phyloP scores from a whole-genome alignment of 495 filamentous ascomycete genomes.

The Cryomyces antarcticus region DNA sequence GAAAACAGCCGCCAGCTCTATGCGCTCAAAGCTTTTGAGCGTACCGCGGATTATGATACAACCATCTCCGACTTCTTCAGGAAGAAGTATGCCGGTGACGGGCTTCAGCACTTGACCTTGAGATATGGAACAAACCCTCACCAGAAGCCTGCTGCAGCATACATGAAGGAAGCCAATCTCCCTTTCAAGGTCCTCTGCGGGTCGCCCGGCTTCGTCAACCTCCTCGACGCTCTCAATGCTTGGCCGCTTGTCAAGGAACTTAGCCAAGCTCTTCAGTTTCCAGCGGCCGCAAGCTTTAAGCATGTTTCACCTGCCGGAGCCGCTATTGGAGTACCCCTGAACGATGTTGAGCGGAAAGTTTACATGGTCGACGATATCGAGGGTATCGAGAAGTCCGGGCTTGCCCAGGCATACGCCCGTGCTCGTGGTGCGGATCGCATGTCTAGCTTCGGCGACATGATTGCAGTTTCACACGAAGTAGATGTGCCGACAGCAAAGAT shows the following conservation, averaged over 20 bases:
- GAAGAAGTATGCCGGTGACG: conserved; percentile 78
- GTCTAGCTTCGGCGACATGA: conserved; percentile 91
- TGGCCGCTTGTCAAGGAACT: conserved; percentile 96
- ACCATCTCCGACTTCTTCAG: conserved; percentile 95
- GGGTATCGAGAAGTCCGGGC: conserved; percentile 58
- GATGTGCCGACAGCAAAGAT: conserved; percentile 83
- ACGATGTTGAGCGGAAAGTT: conserved; percentile 73
- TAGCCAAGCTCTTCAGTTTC: conserved; percentile 62
- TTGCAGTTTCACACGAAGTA: conserved; percentile 76
- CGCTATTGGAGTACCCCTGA: conserved; percentile 75
- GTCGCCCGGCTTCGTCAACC: conserved; percentile 66
- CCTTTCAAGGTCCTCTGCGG: conserved; percentile 96
- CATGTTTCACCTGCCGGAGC: conserved; percentile 95
- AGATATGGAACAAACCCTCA: conserved; percentile 95
- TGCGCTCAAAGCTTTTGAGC: conserved; percentile 91
- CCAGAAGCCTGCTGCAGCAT: conserved; percentile 86
- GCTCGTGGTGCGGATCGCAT: conserved; percentile 90
- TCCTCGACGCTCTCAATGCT: conserved; percentile 89
- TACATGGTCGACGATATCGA: conserved; percentile 96
- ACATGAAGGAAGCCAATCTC: conserved; percentile 43
- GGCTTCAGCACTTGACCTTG: conserved; percentile 61
- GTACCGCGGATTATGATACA: conserved; percentile 92
- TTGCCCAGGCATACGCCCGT: conserved; percentile 89
- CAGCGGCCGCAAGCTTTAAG: conserved; percentile 97
- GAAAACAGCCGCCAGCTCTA: conserved; percentile 66